Evolutionary conservation across 352 stramenopile genomes (phyloP), one percentile per base, ranked within the genome.

Genomic region (Phytophthora podocarpi): DNA sequence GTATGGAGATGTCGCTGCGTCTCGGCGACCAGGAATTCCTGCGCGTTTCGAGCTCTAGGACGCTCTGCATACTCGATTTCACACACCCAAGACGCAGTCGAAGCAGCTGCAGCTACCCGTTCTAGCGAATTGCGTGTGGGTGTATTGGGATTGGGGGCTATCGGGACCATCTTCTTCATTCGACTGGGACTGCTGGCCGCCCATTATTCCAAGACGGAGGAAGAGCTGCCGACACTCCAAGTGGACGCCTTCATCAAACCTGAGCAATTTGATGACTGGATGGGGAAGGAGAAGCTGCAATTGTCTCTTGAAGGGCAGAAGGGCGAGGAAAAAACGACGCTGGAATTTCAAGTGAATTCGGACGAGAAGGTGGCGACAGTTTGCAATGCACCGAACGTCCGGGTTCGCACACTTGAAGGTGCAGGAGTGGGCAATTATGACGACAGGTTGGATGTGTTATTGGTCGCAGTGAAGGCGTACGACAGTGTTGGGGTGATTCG

Each of bases 141-240:
- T 12, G 68, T 93, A 37, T 59, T 93, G 5, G 84, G 84, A 21
- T 58, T 93, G 10, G 84, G 84, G 21, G 82, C 82, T 5, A 87
- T 93, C 37, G 84, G 84, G 15, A 87, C 82, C 8, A 89, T 90
- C 49, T 80, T 91, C 56, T 91, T 93, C 63, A 74, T 73, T 37
- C 72, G 73, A 49, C 40, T 91, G 43, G 72, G 61, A 9, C 47
- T 35, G 6, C 52, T 86, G 9, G 71, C 76, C 4, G 37, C 39
- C n/a, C n/a, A n/a, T 7, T 23, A 34, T 45, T 37, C 13, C 9
- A 46, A 43, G 24, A 21, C 34, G 13, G 37, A 36, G 2, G 43
- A 31, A 15, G 9, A 42, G 20, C 28, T 46, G 1, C 57, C 61
- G 10, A 30, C 23, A 3, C 27, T 64, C 10, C 28, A 46, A 15